These are phyloP conservation scores for Limnanthes douglasii DNA, from an alignment of 345 rosid species.

Conservation along the genomic window DNA sequence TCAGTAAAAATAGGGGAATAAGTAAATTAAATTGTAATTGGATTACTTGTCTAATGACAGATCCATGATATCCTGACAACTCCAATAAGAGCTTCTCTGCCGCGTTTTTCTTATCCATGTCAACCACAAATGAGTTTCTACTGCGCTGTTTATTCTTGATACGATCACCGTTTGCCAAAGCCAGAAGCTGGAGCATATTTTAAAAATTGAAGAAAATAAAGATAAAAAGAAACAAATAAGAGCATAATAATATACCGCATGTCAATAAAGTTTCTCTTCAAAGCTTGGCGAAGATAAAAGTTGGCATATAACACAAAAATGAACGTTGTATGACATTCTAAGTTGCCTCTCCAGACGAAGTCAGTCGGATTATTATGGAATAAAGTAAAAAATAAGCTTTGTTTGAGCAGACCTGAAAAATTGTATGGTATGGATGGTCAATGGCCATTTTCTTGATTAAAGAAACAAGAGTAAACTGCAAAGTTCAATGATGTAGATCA, in stretches of 20 bases:
- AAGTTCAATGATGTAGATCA: conserved; percentile 13
- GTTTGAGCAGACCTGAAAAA: conserved; percentile 97
- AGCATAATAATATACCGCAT: neutral
- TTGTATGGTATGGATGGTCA: conserved; percentile 93
- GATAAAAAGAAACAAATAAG: conserved; percentile 2
- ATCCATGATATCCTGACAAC: conserved; percentile 53
- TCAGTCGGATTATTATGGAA: conserved; percentile 2
- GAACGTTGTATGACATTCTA: too few relatives aligned
- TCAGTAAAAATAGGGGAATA: too few relatives aligned
- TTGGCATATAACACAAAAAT: too few relatives aligned
- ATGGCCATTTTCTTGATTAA: conserved; percentile 93
- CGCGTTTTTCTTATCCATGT: conserved; percentile 75
- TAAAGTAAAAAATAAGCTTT: too few relatives aligned
- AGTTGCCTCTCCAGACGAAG: conserved; percentile 2
- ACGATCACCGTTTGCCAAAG: conserved; percentile 92
- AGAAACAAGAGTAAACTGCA: conserved; percentile 84
- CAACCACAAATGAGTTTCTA: conserved; percentile 85
- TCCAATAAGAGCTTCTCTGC: conserved; percentile 76
- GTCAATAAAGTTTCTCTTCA: neutral
- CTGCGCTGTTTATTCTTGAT: conserved; percentile 88
- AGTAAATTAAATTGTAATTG: too few relatives aligned
- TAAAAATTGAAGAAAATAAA: conserved; percentile 5
- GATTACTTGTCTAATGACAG: conserved; percentile 61
- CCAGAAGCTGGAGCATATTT: conserved; percentile 49
- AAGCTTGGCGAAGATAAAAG: too few relatives aligned